phyloP scores from a whole-genome alignment of 129 eudicot genomes.

The Escallonia herrerae region DNA sequence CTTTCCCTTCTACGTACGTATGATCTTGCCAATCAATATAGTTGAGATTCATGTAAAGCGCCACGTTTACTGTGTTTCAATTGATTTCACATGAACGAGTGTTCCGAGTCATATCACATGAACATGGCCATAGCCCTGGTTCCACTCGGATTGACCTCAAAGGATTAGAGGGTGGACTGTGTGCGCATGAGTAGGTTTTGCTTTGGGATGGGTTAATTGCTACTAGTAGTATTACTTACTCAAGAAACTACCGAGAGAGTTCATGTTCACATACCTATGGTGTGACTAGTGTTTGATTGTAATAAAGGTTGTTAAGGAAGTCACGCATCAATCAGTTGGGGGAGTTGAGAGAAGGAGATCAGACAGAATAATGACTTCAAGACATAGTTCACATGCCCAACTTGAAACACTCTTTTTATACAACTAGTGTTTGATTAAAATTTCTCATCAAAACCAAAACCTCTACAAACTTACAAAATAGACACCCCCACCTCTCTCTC shows the following conservation, averaged over 20 bases:
- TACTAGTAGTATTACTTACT: not conserved
- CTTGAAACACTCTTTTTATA: slow-evolving; percentile 7
- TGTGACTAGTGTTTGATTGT: not conserved
- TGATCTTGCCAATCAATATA: too few relatives aligned
- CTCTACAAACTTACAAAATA: not conserved
- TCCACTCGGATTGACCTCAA: too few relatives aligned
- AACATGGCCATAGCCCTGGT: too few relatives aligned
- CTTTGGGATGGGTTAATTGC: too few relatives aligned
- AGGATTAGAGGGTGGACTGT: too few relatives aligned
- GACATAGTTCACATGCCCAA: not conserved
- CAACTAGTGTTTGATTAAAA: not conserved
- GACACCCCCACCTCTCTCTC: not conserved
- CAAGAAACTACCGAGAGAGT: not conserved
- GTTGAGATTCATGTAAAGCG: too few relatives aligned
- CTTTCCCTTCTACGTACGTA: too few relatives aligned
- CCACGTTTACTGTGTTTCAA: too few relatives aligned
- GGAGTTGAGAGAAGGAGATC: slow-evolving; percentile 17
- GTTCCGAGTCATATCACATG: too few relatives aligned
- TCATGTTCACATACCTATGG: not conserved
- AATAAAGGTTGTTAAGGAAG: slow-evolving; percentile 8
- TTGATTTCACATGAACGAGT: too few relatives aligned
- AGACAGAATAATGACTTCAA: not conserved
- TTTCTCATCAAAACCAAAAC: not conserved
- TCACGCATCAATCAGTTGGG: slow-evolving; percentile 20
- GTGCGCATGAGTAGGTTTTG: too few relatives aligned